phyloP scores from a whole-genome alignment of 345 rosid species.

The Acer saccharum region DNA sequence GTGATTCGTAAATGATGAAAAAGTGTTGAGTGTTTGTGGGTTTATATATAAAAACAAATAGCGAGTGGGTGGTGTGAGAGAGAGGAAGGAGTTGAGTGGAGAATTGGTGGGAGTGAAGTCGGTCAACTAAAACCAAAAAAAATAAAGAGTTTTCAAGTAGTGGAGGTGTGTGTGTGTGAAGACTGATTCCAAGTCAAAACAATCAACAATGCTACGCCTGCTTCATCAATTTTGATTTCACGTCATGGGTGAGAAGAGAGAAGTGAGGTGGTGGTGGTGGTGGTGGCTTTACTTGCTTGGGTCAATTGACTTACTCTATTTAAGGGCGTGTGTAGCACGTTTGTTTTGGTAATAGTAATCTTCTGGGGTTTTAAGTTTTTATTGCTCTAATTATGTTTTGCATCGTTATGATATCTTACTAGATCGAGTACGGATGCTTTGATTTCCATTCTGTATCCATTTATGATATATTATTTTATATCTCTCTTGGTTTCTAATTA shows the following conservation, averaged over 20 bases:
- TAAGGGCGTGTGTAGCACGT: constrained; percentile 18
- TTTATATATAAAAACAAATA: constrained; percentile 8
- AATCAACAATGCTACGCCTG: constrained; percentile 18
- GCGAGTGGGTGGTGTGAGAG: constrained; percentile 6
- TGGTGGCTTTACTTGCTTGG: neutral
- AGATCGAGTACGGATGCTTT: neutral
- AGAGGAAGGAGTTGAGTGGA: constrained; percentile 28
- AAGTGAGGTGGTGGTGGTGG: too few relatives aligned
- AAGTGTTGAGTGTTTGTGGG: neutral
- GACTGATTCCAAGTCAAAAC: constrained; percentile 49
- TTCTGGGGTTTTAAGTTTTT: neutral
- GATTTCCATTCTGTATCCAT: too few relatives aligned
- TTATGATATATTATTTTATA: too few relatives aligned
- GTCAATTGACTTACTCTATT: neutral
- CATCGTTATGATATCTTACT: neutral
- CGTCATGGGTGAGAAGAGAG: too few relatives aligned
- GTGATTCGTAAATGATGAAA: neutral
- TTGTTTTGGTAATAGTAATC: neutral
- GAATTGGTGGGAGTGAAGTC: constrained; percentile 51
- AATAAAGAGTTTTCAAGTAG: neutral
- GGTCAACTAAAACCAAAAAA: constrained; percentile 49
- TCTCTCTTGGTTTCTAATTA: too few relatives aligned
- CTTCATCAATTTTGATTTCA: neutral
- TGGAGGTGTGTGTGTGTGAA: constrained; percentile 1
- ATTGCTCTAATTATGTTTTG: neutral